phyloP scores from a whole-genome alignment of 768 basidiomycete genomes.

The Auriscalpium orientale region DNA sequence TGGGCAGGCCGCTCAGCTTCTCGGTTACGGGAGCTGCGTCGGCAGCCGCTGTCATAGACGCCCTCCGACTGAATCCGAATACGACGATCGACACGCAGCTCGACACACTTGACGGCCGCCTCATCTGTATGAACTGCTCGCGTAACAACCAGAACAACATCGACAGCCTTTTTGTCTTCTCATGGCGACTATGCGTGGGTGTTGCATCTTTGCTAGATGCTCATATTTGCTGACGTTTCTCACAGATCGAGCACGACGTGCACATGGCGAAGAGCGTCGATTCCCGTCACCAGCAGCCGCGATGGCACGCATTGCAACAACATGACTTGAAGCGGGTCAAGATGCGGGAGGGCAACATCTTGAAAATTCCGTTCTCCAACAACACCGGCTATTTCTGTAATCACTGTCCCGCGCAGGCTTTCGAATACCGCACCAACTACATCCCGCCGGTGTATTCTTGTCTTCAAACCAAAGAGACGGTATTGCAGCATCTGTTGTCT shows the following conservation, averaged over 20 bases:
- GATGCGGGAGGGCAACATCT: neutral
- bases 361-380: neutral
- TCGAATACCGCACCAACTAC: neutral
- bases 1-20: neutral
- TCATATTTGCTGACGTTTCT: neutral
- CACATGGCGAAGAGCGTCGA: neutral
- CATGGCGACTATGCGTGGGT: conserved; percentile 9
- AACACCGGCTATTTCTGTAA: neutral
- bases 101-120: neutral
- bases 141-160: neutral
- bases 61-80: neutral
- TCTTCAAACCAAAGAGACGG: neutral
- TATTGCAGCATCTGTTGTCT: neutral
- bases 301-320: neutral
- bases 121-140: conserved; percentile 3
- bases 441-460: neutral
- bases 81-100: neutral
- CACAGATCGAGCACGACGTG: neutral
- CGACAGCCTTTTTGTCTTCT: neutral
- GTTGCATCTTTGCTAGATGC: neutral
- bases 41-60: neutral
- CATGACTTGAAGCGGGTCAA: neutral
- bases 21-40: conserved; percentile 2
- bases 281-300: neutral
- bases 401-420: neutral